Conservation (phyloP, 176 grass and related monocot genomes). For the Typha latifolia region DNA sequence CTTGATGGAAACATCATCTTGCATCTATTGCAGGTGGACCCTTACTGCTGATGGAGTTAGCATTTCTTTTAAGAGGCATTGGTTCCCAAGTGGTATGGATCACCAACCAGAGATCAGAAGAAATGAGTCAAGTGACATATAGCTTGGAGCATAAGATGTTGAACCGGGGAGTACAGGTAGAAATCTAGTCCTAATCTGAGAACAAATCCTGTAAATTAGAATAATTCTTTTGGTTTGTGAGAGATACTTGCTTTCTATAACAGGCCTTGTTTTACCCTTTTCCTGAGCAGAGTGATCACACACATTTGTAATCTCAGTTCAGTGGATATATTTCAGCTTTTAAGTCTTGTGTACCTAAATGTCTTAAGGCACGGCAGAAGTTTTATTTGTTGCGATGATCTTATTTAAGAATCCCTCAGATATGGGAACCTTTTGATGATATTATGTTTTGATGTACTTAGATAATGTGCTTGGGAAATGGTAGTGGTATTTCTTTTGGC, state of each 20-base stretch:
- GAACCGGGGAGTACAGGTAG: conserved; percentile 71
- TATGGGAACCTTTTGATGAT: no score
- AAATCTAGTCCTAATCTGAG: not conserved
- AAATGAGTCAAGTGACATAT: conserved; percentile 56
- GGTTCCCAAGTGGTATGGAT: conserved; percentile 76
- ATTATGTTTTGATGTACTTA: no score
- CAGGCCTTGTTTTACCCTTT: not conserved
- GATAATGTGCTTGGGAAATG: no score
- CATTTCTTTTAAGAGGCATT: conserved; percentile 69
- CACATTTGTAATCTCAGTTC: not conserved
- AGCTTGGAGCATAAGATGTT: conserved; percentile 91
- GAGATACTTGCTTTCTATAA: not conserved
- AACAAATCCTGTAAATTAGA: not conserved
- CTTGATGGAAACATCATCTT: not conserved
- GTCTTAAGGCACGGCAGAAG: no score
- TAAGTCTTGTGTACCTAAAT: no score
- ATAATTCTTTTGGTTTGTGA: not conserved
- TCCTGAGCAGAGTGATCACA: not conserved
- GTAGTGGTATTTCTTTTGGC: no score
- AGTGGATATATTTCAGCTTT: not conserved
- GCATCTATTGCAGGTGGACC: conserved; percentile 61
- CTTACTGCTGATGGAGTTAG: conserved; percentile 82
- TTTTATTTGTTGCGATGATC: no score
- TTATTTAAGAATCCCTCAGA: no score
- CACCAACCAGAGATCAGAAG: conserved; percentile 72